Conservation (phyloP, 1,284 basidiomycete genomes). For the Rhodofomes roseus region DNA sequence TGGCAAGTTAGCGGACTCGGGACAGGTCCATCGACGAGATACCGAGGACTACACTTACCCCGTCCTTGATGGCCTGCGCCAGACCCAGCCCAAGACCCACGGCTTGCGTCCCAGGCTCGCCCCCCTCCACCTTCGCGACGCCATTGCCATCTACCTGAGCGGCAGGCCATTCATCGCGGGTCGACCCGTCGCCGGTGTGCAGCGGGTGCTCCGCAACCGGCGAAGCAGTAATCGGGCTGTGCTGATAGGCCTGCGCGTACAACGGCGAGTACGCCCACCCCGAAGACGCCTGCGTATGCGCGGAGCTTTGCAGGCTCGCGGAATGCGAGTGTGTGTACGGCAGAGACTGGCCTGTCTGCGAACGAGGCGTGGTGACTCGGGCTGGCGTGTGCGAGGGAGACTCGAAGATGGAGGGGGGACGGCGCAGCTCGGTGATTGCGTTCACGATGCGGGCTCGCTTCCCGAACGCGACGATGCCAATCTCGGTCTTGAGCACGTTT, state of each 20-base stretch:
- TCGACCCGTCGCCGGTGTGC: slow-evolving; percentile 27
- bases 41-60: slow-evolving; percentile 7
- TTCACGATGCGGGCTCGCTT: slow-evolving; percentile 93
- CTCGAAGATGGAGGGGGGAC: slow-evolving; percentile 51
- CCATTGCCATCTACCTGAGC: slow-evolving; percentile 26
- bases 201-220: slow-evolving; percentile 38
- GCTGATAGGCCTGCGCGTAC: slow-evolving; percentile 11
- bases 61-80: slow-evolving; percentile 7
- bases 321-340: slow-evolving; percentile 43
- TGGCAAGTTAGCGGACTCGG: neutral
- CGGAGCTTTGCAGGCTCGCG: slow-evolving; percentile 37
- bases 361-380: slow-evolving; percentile 28
- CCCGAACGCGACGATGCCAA: slow-evolving; percentile 92
- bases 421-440: slow-evolving; percentile 87
- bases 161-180: slow-evolving; percentile 24
- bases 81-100: slow-evolving; percentile 21
- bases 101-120: slow-evolving; percentile 9
- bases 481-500: slow-evolving; percentile 90
- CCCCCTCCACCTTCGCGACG: slow-evolving; percentile 7
- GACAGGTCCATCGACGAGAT: neutral
- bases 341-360: slow-evolving; percentile 34
- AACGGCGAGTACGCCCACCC: slow-evolving; percentile 30
- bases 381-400: slow-evolving; percentile 24
- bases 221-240: slow-evolving; percentile 18
- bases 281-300: slow-evolving; percentile 33